phyloP scores from a whole-genome alignment of 2,329 filamentous ascomycete genomes.

The Trichoderma oligosporum region DNA sequence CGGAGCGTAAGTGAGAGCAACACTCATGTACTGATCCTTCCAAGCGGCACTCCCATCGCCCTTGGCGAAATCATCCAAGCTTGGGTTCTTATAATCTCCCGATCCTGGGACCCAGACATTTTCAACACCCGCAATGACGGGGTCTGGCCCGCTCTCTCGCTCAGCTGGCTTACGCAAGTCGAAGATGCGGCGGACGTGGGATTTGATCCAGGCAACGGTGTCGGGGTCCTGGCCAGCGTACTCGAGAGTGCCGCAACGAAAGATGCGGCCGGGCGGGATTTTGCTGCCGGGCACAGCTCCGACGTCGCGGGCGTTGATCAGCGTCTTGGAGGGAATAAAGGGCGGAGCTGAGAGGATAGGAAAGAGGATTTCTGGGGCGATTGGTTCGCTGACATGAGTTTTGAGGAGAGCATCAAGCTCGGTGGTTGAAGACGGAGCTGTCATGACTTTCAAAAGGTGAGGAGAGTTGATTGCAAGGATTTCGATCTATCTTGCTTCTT shows the following conservation, averaged over 20 bases:
- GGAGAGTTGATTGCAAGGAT: too few relatives aligned
- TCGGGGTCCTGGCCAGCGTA: slow-evolving; percentile 29
- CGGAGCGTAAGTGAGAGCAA: slow-evolving; percentile 41
- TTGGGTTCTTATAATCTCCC: slow-evolving; percentile 35
- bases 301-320: slow-evolving; percentile 52
- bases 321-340: slow-evolving; percentile 44
- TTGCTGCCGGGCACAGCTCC: slow-evolving; percentile 42
- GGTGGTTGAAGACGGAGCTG: slow-evolving; percentile 24
- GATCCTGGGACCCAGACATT: slow-evolving; percentile 42
- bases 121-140: slow-evolving; percentile 42
- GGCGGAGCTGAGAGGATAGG: slow-evolving; percentile 41
- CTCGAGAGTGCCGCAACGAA: slow-evolving; percentile 45
- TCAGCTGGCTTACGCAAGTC: slow-evolving; percentile 49
- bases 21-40: slow-evolving; percentile 45
- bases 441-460: slow-evolving; percentile 1
- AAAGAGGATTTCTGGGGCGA: slow-evolving; percentile 36
- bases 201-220: slow-evolving; percentile 35
- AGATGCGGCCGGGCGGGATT: slow-evolving; percentile 42
- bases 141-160: slow-evolving; percentile 42
- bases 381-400: slow-evolving; percentile 39
- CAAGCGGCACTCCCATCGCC: slow-evolving; percentile 45
- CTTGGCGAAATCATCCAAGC: slow-evolving; percentile 41
- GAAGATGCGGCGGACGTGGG: slow-evolving; percentile 44
- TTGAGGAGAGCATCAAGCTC: slow-evolving; percentile 38
- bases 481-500: neutral